Evolutionary conservation across 1,284 basidiomycete genomes (phyloP).

Genomic region (Tausonia pullulans): DNA sequence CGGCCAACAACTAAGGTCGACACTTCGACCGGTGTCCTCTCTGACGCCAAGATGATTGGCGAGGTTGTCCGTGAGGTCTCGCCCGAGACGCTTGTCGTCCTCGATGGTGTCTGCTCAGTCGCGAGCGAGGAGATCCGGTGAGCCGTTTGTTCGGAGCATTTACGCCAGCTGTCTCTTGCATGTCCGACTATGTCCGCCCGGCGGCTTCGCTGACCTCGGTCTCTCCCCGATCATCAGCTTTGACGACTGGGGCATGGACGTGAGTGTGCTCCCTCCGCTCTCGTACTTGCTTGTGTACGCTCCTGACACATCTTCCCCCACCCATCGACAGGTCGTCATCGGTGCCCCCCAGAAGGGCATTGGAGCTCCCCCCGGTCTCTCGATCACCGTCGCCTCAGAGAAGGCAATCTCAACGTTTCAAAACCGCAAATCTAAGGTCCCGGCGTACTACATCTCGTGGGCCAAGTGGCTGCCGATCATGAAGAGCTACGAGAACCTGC

Average conservation of each 20-base stretch:
- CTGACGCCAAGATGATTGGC: slow-evolving; percentile 67
- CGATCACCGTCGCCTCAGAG: slow-evolving; percentile 70
- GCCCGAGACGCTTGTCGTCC: slow-evolving; percentile 74
- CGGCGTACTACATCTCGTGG: slow-evolving; percentile 83
- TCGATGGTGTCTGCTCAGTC: slow-evolving; percentile 92
- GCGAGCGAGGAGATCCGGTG: slow-evolving; percentile 83
- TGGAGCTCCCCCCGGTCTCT: slow-evolving; percentile 86
- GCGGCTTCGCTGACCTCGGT: background rate
- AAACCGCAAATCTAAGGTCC: slow-evolving; percentile 54
- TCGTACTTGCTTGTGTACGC: slow-evolving; percentile 15
- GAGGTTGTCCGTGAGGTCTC: slow-evolving; percentile 64
- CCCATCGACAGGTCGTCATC: slow-evolving; percentile 42
- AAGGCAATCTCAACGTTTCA: slow-evolving; percentile 67
- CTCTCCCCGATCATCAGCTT: slow-evolving; percentile 35
- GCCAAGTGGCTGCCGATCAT: slow-evolving; percentile 80
- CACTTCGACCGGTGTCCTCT: slow-evolving; percentile 84
- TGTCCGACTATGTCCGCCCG: background rate
- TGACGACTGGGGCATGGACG: slow-evolving; percentile 88
- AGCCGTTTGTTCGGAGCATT: background rate
- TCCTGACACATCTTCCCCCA: background rate
- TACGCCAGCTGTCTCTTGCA: background rate
- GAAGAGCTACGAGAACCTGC: slow-evolving; percentile 43
- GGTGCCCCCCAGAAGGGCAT: slow-evolving; percentile 92
- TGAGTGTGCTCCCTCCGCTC: slow-evolving; percentile 28
- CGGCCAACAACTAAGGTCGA: slow-evolving; percentile 28